Conservation (phyloP, 2,329 filamentous ascomycete genomes). For the Pezicula neosporulosa region DNA sequence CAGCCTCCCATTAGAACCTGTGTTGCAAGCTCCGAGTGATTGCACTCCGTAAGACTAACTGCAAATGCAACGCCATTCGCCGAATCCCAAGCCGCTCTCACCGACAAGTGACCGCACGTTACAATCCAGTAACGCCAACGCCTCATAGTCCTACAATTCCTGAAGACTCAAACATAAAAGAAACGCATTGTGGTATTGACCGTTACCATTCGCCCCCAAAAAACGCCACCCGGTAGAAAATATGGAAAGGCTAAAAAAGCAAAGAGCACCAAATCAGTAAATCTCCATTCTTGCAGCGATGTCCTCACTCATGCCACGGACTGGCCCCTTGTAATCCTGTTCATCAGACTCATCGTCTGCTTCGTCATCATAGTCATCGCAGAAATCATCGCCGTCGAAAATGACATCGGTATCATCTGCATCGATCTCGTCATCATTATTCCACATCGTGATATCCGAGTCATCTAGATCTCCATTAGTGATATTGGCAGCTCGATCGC, state of each 20-base stretch:
- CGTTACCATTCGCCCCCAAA: constrained; percentile 9
- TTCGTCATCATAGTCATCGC: constrained; percentile 29
- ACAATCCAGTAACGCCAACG: constrained; percentile 13
- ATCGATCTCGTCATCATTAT: constrained; percentile 43
- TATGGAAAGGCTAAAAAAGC: background rate
- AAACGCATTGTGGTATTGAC: constrained; percentile 9
- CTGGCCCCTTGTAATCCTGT: constrained; percentile 39
- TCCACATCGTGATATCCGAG: constrained; percentile 28
- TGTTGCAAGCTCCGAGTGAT: too few species aligned
- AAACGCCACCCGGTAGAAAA: constrained; percentile 3
- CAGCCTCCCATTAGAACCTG: too few species aligned
- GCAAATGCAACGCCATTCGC: constrained; percentile 6
- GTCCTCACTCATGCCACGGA: constrained; percentile 60
- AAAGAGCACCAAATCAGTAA: constrained; percentile 6
- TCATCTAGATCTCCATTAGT: constrained; percentile 38
- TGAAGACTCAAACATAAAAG: constrained; percentile 8
- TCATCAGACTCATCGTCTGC: constrained; percentile 30
- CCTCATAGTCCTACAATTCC: constrained; percentile 13
- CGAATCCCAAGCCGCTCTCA: constrained; percentile 19
- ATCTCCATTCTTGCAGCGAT: constrained; percentile 62
- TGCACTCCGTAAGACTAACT: background rate
- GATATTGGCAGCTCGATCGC: constrained; percentile 51
- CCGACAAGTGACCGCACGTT: constrained; percentile 12
- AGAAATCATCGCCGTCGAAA: constrained; percentile 43
- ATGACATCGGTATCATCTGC: constrained; percentile 43